These are phyloP conservation scores for Begonia fuchsioides DNA, from an alignment of 306 rosid species.

Conservation along the genomic window DNA sequence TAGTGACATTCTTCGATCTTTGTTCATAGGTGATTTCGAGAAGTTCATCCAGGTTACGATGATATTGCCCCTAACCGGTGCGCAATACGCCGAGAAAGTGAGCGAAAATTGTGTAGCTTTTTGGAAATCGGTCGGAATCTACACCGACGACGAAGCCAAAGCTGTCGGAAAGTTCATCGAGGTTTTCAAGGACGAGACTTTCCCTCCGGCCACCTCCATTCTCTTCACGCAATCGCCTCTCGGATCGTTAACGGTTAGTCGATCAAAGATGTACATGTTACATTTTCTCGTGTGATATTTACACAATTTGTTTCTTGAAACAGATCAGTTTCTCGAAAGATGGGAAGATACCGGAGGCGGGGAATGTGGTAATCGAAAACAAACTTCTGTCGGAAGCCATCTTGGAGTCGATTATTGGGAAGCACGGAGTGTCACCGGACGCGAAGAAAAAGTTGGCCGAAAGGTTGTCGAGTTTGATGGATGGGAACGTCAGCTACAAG, in stretches of 20 bases:
- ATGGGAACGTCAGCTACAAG: too few relatives aligned
- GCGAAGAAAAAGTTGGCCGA: slow-evolving; percentile 45
- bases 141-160: slow-evolving; percentile 48
- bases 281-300: neutral
- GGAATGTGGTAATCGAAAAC: slow-evolving; percentile 28
- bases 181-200: slow-evolving; percentile 33
- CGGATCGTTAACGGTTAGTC: slow-evolving; percentile 47
- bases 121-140: slow-evolving; percentile 57
- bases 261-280: neutral
- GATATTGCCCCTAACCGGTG: slow-evolving; percentile 35
- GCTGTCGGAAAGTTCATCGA: slow-evolving; percentile 36
- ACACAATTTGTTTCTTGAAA: too few relatives aligned
- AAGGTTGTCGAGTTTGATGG: slow-evolving; percentile 16
- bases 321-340: slow-evolving; percentile 64
- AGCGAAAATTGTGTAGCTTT: slow-evolving; percentile 45
- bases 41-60: slow-evolving; percentile 36
- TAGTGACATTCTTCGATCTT: too few relatives aligned
- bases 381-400: slow-evolving; percentile 48
- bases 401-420: slow-evolving; percentile 52
- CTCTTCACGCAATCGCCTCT: slow-evolving; percentile 43
- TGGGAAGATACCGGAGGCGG: slow-evolving; percentile 28
- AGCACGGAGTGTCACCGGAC: slow-evolving; percentile 65
- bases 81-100: slow-evolving; percentile 44
- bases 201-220: slow-evolving; percentile 52
- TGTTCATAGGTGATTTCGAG: slow-evolving; percentile 51